phyloP scores from a whole-genome alignment of 192 early-diverging fungal genomes.

The Phycomyces nitens region DNA sequence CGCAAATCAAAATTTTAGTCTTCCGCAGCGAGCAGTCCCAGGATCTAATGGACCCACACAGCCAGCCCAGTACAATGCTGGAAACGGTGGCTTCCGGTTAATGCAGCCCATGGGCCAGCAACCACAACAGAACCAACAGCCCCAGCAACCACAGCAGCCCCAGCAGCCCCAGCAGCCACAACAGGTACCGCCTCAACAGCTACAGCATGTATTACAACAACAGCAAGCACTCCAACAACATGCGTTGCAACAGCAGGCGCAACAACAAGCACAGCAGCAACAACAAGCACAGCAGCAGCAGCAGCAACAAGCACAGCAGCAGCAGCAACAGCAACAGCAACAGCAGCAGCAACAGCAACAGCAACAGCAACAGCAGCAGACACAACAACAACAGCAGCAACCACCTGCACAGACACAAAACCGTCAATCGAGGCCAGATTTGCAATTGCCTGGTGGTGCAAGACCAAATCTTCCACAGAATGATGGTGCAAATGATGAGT shows the following conservation, averaged over 20 bases:
- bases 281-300: constrained; percentile 4
- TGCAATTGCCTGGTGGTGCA: constrained; percentile 19
- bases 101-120: not conserved
- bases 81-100: constrained; percentile 1
- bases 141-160: not conserved
- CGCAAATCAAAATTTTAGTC: not conserved
- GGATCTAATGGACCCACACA: not conserved
- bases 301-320: constrained; percentile 6
- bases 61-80: not conserved
- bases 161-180: constrained; percentile 1
- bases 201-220: not conserved
- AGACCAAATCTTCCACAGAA: constrained; percentile 51
- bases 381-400: not conserved
- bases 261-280: constrained; percentile 6
- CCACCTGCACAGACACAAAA: not conserved
- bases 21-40: not conserved
- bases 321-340: constrained; percentile 1
- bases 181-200: not conserved
- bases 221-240: not conserved
- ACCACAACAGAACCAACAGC: not conserved
- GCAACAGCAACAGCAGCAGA: not conserved
- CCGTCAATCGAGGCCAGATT: constrained; percentile 13
- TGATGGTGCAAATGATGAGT: constrained; percentile 51
- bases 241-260: not conserved
- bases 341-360: constrained; percentile 1